These are phyloP conservation scores for Camelina laxa DNA, from an alignment of 345 rosid genomes.

Conservation along the genomic window DNA sequence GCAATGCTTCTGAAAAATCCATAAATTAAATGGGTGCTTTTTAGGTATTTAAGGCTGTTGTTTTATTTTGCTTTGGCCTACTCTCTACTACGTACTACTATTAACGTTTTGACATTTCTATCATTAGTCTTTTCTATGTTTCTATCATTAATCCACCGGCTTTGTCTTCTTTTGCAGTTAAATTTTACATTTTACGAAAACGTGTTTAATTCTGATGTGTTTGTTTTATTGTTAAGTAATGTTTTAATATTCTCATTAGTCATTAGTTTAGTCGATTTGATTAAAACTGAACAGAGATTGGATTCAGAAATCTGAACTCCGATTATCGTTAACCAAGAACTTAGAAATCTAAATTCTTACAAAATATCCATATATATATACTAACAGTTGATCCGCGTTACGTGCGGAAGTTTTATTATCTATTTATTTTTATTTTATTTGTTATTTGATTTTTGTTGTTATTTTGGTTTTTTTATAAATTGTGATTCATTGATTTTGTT, in stretches of 20 bases:
- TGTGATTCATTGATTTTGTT: no score
- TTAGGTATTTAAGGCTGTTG: neutral
- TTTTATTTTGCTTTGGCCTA: conserved; percentile 1
- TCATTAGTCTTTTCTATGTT: conserved; percentile 12
- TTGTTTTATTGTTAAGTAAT: neutral
- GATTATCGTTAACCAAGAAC: no score
- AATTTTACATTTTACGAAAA: neutral
- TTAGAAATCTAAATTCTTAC: no score
- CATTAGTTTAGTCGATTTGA: neutral
- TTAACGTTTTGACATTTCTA: neutral
- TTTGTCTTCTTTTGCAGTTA: conserved; percentile 15
- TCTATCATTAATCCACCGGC: neutral
- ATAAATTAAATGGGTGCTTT: neutral
- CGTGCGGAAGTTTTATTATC: no score
- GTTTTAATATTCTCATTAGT: no score
- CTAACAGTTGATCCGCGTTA: no score
- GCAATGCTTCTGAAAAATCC: neutral
- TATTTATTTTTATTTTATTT: no score
- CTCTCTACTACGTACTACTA: neutral
- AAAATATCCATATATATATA: no score
- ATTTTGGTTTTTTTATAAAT: no score
- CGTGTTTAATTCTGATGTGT: neutral
- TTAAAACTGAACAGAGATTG: neutral
- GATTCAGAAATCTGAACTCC: neutral
- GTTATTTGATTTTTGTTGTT: no score